Base-by-base conservation (phyloP, 1,139 yeast species). In the Saccharomyces hybrid region DNA sequence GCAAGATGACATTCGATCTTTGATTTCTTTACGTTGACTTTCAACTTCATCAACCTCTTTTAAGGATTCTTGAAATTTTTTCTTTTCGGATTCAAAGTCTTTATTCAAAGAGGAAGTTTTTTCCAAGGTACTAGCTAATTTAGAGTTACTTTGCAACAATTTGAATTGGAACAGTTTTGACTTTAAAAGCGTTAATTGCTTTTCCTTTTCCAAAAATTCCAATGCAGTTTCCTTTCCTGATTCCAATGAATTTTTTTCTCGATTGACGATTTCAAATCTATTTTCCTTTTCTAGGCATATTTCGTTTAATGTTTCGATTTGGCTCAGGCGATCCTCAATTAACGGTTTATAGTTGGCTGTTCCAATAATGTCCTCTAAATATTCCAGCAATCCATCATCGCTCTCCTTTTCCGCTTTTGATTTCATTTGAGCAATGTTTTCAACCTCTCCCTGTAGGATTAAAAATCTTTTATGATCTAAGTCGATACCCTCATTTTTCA, bases 381-480 rank as follows among this genome's bases (percentile, higher is more conserved):
- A 95, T 66, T 95, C 99, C 50, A 95, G 72, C 34, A 95, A 74
- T 0, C 99, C 99, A 68, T 93, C 99, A 63, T 93, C 99, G 61
- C 83, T 83, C 55, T 90, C 97, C 52, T 78, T 81, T 64, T 93
- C 98, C 0, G 97, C 98, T 67, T 93, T 93, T 8, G 99, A 87
- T 67, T 91, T 91, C 99, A 95, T 95, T 70, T 93, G 98, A 0
- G 99, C 97, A 67, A 95, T 95, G 56, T 93, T 86, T 72, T 95
- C 99, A 42, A 95, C 99, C 70, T 95, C 99, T 65, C 99, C 99
- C 72, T 95, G 99, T 49, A 95, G 75, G 66, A 95, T 95, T 62
- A 95, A 77, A 65, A 95, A 95, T 62, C 99, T 77, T 67, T 95
- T 93, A 70, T 95, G 99, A 64, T 91, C 96, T 59, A 95, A 76